These are phyloP conservation scores for Chaetoscypha palmicola DNA, from an alignment of 2,329 filamentous ascomycete species.

Conservation along the genomic window DNA sequence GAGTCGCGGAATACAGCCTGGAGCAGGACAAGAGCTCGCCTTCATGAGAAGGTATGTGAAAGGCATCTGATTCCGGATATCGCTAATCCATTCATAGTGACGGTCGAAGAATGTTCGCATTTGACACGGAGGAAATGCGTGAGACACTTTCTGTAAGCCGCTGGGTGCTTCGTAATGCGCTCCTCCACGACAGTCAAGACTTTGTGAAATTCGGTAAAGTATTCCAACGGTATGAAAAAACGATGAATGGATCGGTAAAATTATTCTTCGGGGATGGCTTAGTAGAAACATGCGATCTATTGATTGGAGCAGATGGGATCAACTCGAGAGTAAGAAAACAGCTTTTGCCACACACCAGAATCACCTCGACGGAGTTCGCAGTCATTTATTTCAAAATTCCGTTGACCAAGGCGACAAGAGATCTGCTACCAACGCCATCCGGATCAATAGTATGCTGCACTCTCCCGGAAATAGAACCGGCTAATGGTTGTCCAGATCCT, in stretches of 20 bases:
- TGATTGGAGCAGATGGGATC: constrained; percentile 51
- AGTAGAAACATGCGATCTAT: constrained; percentile 40
- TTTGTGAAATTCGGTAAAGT: constrained; percentile 31
- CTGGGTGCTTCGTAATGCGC: constrained; percentile 21
- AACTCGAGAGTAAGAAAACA: constrained; percentile 40
- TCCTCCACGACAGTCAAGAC: constrained; percentile 16
- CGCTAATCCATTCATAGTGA: no score
- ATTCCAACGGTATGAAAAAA: constrained; percentile 25
- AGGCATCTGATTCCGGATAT: no score
- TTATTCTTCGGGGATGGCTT: constrained; percentile 39
- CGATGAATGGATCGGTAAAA: constrained; percentile 28
- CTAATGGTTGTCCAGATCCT: constrained; percentile 16
- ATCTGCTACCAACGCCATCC: constrained; percentile 15
- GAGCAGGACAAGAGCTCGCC: constrained; percentile 20
- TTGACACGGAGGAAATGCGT: constrained; percentile 20
- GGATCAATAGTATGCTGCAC: constrained; percentile 19
- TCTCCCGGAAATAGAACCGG: background rate
- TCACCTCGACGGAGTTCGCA: constrained; percentile 16
- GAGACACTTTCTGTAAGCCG: constrained; percentile 25
- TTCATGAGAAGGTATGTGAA: constrained; percentile 19
- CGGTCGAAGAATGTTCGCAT: constrained; percentile 22
- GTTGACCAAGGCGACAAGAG: constrained; percentile 19
- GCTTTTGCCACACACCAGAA: constrained; percentile 19
- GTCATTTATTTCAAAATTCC: constrained; percentile 29
- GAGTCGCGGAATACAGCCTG: constrained; percentile 21